These are phyloP conservation scores for Penicillium brevicompactum DNA, from an alignment of 2,329 filamentous ascomycete species.

Conservation along the genomic window DNA sequence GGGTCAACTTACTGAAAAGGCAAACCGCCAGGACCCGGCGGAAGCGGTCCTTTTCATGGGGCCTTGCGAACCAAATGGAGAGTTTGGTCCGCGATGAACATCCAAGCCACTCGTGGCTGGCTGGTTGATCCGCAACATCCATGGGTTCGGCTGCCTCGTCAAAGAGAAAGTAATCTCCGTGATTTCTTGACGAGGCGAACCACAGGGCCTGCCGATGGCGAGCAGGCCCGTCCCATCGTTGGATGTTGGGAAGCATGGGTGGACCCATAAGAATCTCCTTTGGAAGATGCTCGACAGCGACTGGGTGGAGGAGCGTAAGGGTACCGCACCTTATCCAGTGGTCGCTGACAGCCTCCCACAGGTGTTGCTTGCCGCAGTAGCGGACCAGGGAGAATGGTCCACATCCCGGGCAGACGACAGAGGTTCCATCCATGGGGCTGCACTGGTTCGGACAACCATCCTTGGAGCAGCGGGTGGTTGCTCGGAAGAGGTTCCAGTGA, in stretches of 20 bases:
- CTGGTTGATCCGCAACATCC: constrained; percentile 9
- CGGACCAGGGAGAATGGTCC: constrained; percentile 41
- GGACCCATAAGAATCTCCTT: constrained; percentile 18
- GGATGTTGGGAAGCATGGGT: constrained; percentile 30
- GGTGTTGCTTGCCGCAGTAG: constrained; percentile 42
- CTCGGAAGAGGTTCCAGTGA: background rate
- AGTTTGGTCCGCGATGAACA: constrained; percentile 27
- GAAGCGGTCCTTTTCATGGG: constrained; percentile 35
- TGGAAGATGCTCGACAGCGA: constrained; percentile 24
- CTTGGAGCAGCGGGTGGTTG: constrained; percentile 22
- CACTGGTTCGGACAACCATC: constrained; percentile 33
- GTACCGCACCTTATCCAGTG: constrained; percentile 38
- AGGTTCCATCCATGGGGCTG: constrained; percentile 31
- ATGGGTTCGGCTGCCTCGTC: constrained; percentile 26
- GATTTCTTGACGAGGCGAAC: constrained; percentile 25
- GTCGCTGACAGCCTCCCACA: constrained; percentile 35
- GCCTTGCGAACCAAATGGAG: constrained; percentile 27
- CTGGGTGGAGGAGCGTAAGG: constrained; percentile 23
- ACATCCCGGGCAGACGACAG: constrained; percentile 43
- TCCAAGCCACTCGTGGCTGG: constrained; percentile 11
- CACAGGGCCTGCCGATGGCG: constrained; percentile 39
- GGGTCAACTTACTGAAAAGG: constrained; percentile 29
- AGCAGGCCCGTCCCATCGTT: constrained; percentile 36
- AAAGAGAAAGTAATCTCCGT: constrained; percentile 42
- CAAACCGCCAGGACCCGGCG: constrained; percentile 35